A percentile compares a stretch with the other conserved stretches of the same genome.
phyloP scores from a whole-genome alignment of 2,329 filamentous ascomycete genomes.

The Cadophora sp. region DNA sequence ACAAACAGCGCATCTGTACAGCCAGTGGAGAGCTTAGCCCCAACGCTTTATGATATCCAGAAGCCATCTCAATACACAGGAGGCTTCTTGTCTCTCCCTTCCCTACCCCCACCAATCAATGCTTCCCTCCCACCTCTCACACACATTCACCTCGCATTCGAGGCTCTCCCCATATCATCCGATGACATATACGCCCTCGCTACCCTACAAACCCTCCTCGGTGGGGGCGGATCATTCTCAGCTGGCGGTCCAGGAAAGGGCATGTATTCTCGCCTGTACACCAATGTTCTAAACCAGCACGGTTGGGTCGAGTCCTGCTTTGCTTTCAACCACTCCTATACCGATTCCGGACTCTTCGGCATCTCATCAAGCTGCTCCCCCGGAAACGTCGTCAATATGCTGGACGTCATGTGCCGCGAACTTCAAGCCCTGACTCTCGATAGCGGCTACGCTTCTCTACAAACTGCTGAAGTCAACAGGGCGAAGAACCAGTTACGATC shows the following conservation, averaged over 20 bases:
- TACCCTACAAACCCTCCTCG: conserved; percentile 92
- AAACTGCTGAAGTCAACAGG: conserved; percentile 79
- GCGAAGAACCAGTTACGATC: conserved; percentile 97
- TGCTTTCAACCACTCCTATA: conserved; percentile 97
- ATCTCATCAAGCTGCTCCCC: conserved; percentile 89
- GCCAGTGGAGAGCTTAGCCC: conserved; percentile 50
- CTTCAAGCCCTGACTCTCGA: conserved; percentile 80
- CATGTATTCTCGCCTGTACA: conserved; percentile 98
- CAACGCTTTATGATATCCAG: conserved; percentile 61
- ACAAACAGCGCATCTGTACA: conserved; percentile 65
- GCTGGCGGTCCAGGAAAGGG: conserved; percentile 97
- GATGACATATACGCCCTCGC: conserved; percentile 96
- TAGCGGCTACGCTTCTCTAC: conserved; percentile 74
- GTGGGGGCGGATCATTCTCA: conserved; percentile 94
- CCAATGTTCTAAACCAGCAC: conserved; percentile 96
- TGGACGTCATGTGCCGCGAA: conserved; percentile 95
- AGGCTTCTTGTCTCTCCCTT: conserved; percentile 86
- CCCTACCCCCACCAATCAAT: conserved; percentile 78
- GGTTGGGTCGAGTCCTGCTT: conserved; percentile 97
- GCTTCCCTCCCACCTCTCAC: conserved; percentile 82
- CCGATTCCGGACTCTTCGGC: conserved; percentile 92
- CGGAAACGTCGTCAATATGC: conserved; percentile 78
- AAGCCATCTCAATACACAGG: conserved; percentile 86
- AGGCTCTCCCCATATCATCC: conserved; percentile 88
- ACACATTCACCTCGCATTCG: conserved; percentile 95